Base-by-base conservation (phyloP, 352 stramenopile genomes). In the Phytophthora idaei region DNA sequence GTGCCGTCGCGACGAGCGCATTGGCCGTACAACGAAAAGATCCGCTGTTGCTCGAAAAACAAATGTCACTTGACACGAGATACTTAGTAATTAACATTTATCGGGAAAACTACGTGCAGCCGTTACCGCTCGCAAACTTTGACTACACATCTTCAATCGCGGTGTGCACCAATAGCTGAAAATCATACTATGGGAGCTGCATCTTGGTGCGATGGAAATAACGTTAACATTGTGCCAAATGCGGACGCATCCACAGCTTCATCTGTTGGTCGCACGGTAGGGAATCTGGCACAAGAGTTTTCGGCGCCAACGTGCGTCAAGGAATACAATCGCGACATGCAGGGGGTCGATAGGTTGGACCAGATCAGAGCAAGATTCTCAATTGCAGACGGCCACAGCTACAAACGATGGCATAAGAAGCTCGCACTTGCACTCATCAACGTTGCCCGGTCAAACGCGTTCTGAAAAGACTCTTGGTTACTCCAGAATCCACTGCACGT, bases 401-500 rank as follows among this genome's bases (percentile, higher is more conserved):
- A 37, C 34, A 48, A 41, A 15, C 51, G 34, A 0, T 48, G 36
- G 21, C 21, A 58, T 31, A 60, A 44, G 53, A 60, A 60, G 7
- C 27, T 50, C 1, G 27, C 36, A 21, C 21, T 58, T 4, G 34
- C 10, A 5, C 21, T 58, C 27, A 39, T 49, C 27, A 11, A 58
- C 15, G 29, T 58, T 21, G 39, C 37, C 31, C 11, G 53, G 27
- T 49, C 53, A 11, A 60, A 60, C 34, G 28, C 27, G 2, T 60
- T 34, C 25, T 50, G 14, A 51, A 37, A n/a, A n/a, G 39, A 27
- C 39, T 9, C 15, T n/a, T 51, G 41, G 27, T 28, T 6, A 44
- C 37, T 17, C 39, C 39, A 2, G 53, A 51, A 15, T 32, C 53
- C 3, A 15, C 14, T 5, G 21, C 39, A 2, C 27, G 53, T 14